A percentile compares a stretch with the other conserved stretches of the same genome.
Conservation (phyloP, 768 basidiomycete species). For the Leucosporidium scottii region DNA sequence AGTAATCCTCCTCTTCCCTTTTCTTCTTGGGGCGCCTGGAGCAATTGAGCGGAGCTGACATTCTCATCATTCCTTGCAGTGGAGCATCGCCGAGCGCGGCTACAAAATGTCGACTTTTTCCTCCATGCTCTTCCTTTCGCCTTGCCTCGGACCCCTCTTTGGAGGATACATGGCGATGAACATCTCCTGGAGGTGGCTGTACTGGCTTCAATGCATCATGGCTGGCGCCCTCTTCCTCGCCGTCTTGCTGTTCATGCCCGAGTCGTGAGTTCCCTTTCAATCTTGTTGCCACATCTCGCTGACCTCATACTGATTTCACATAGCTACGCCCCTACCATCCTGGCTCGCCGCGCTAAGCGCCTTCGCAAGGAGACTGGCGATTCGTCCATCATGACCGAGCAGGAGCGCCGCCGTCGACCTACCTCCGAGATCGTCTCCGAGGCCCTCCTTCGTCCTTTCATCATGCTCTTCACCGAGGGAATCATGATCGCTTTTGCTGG, state of each 20-base stretch:
- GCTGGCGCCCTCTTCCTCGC: slow-evolving; percentile 17
- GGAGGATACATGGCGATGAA: slow-evolving; percentile 34
- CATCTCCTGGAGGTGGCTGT: slow-evolving; percentile 37
- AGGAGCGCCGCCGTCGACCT: slow-evolving; percentile 31
- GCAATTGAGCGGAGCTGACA: too few relatives aligned
- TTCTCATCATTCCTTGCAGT: slow-evolving; percentile 5
- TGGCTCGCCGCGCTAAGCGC: slow-evolving; percentile 49
- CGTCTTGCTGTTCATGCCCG: slow-evolving; percentile 33
- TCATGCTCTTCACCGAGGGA: slow-evolving; percentile 6
- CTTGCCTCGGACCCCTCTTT: slow-evolving; percentile 11
- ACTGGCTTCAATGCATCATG: slow-evolving; percentile 1
- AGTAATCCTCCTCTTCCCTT: too few relatives aligned
- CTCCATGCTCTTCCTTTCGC: slow-evolving; percentile 34
- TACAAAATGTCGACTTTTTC: slow-evolving; percentile 40
- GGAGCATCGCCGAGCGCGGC: slow-evolving; percentile 39
- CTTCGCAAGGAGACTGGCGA: slow-evolving; percentile 47
- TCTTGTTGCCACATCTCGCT: too few relatives aligned
- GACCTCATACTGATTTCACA: not conserved
- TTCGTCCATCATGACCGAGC: slow-evolving; percentile 35
- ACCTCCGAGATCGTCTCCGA: slow-evolving; percentile 33
- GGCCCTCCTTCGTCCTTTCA: slow-evolving; percentile 36
- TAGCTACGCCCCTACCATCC: slow-evolving; percentile 59
- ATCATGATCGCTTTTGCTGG: slow-evolving; percentile 10
- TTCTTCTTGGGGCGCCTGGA: too few relatives aligned
- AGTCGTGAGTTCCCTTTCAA: slow-evolving; percentile 34